Evolutionary conservation across 257 asterid species (phyloP).

Genomic region (Petunia secreta): DNA sequence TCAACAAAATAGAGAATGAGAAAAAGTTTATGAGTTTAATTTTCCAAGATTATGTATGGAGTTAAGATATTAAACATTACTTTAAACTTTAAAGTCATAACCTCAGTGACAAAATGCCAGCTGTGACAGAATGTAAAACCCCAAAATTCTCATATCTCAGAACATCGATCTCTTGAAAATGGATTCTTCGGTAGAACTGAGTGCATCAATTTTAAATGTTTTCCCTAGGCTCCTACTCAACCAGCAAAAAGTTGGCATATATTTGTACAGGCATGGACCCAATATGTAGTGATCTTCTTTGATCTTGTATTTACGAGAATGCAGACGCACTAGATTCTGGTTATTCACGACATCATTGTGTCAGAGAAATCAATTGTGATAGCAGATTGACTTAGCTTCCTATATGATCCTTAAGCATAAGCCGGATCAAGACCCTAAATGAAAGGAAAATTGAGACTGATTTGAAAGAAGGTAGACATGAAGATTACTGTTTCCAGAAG

Average conservation of each 20-base stretch:
- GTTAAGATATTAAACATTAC: background rate
- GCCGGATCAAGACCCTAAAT: background rate
- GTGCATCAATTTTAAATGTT: background rate
- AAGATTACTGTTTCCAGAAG: no score
- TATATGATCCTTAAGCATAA: background rate
- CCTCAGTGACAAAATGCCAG: background rate
- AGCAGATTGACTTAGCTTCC: background rate
- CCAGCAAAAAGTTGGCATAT: slow-evolving; percentile 14
- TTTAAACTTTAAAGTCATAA: background rate
- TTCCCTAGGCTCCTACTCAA: background rate
- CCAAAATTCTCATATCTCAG: background rate
- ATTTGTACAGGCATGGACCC: background rate
- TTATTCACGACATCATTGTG: background rate
- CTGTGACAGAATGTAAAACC: background rate
- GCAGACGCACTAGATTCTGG: slow-evolving; percentile 5
- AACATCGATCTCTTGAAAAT: background rate
- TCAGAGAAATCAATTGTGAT: background rate
- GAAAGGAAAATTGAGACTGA: background rate
- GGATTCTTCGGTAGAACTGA: background rate
- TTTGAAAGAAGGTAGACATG: background rate
- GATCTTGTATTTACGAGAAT: background rate
- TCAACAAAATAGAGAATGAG: background rate
- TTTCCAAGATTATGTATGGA: background rate
- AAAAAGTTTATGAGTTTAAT: background rate
- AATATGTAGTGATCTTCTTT: background rate